These are phyloP conservation scores for Podila verticillata DNA, from an alignment of 192 early-diverging fungal genomes.

Conservation along the genomic window DNA sequence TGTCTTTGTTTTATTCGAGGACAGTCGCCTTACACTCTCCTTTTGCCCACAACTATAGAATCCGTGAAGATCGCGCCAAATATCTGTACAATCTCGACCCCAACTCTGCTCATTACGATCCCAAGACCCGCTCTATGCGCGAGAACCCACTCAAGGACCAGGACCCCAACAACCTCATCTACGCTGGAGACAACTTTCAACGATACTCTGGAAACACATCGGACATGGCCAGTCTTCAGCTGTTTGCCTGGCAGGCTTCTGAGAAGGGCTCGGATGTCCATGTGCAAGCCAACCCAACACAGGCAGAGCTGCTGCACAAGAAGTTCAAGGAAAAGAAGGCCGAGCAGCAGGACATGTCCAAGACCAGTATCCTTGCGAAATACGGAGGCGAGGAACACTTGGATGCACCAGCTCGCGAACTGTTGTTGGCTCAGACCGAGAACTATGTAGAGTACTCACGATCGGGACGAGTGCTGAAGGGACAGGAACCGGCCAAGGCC, in stretches of 20 bases:
- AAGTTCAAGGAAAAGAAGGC: constrained; percentile 89
- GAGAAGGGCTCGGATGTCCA: constrained; percentile 87
- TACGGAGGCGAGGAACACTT: constrained; percentile 98
- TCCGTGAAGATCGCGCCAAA: constrained; percentile 99
- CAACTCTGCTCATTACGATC: constrained; percentile 97
- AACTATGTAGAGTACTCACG: constrained; percentile 97
- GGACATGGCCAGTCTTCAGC: constrained; percentile 83
- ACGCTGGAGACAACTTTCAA: constrained; percentile 94
- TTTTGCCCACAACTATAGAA: constrained; percentile 54
- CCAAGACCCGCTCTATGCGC: constrained; percentile 98
- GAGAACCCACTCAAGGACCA: constrained; percentile 89
- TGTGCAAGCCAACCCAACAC: constrained; percentile 95
- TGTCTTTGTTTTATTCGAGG: neutral
- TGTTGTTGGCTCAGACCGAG: constrained; percentile 92
- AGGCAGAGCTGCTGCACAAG: constrained; percentile 89
- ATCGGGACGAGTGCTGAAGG: constrained; percentile 87
- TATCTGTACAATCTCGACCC: constrained; percentile 96
- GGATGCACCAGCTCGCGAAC: constrained; percentile 86
- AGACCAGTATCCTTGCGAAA: constrained; percentile 81
- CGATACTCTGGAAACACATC: constrained; percentile 88
- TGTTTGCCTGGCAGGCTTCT: constrained; percentile 95
- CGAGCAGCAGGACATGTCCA: constrained; percentile 73
- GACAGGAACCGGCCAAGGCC: constrained; percentile 79
- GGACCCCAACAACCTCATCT: constrained; percentile 63
- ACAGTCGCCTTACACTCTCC: neutral